A percentile compares a stretch with the other conserved stretches of the same genome.
phyloP scores from a whole-genome alignment of 805 yeast species.

The Ascoidea rubescens region DNA sequence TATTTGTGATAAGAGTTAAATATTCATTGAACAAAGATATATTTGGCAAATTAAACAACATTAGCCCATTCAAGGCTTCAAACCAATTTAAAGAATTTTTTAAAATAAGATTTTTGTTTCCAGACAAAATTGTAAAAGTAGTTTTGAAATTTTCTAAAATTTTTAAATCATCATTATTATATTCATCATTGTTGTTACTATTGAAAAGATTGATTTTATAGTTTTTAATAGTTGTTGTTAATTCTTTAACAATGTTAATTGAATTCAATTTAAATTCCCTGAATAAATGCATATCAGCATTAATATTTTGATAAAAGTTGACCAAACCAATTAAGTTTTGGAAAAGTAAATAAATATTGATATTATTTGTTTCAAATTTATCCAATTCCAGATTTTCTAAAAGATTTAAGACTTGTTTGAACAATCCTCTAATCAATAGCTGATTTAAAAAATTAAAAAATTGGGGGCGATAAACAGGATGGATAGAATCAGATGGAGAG shows the following conservation, averaged over 20 bases:
- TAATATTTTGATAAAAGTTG: constrained; percentile 5
- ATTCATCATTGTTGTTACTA: background rate
- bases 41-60: constrained; percentile 48
- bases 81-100: constrained; percentile 50
- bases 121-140: constrained; percentile 21
- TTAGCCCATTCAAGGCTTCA: constrained; percentile 43
- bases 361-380: constrained; percentile 16
- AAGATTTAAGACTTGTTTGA: constrained; percentile 37
- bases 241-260: background rate
- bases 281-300: background rate
- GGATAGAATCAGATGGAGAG: background rate
- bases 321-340: constrained; percentile 12
- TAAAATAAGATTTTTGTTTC: constrained; percentile 30
- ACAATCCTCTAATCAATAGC: constrained; percentile 46
- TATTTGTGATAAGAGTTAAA: constrained; percentile 9
- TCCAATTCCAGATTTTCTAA: constrained; percentile 29
- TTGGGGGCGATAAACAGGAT: too few species aligned
- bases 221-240: constrained; percentile 4
- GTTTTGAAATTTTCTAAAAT: constrained; percentile 13
- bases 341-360: constrained; percentile 1
- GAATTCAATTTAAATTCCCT: background rate
- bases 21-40: constrained; percentile 26
- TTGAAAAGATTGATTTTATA: constrained; percentile 1
- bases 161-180: background rate
- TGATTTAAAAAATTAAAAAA: constrained; percentile 56